Conservation (phyloP, 495 filamentous ascomycete genomes). For the Trichoderma orchidacearum region DNA sequence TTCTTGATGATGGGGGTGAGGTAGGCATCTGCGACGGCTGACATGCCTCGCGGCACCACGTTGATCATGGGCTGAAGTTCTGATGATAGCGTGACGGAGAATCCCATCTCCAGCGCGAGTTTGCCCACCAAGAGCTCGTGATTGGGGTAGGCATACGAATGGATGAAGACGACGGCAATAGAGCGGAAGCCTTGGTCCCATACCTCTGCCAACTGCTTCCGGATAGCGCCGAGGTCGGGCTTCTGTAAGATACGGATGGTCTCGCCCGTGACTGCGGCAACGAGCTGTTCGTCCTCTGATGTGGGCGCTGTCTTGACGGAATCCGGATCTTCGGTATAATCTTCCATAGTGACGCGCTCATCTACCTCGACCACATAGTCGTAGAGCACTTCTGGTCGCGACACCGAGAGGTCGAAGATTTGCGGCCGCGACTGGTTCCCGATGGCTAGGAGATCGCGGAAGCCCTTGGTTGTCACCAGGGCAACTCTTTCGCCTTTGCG, state of each 20-base stretch:
- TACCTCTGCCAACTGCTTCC: slow-evolving; percentile 6
- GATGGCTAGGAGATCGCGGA: slow-evolving; percentile 71
- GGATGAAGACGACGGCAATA: slow-evolving; percentile 38
- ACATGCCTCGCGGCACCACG: slow-evolving; percentile 38
- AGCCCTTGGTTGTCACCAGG: slow-evolving; percentile 76
- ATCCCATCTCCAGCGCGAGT: slow-evolving; percentile 33
- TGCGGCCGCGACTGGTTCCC: slow-evolving; percentile 65
- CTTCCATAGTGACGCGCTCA: slow-evolving; percentile 26
- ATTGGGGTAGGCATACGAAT: slow-evolving; percentile 41
- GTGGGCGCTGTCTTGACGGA: slow-evolving; percentile 23
- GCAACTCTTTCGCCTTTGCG: slow-evolving; percentile 77
- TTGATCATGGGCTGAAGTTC: slow-evolving; percentile 54
- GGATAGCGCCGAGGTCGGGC: neutral
- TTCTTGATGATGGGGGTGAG: slow-evolving; percentile 2
- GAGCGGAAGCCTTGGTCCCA: slow-evolving; percentile 31
- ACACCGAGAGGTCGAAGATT: slow-evolving; percentile 63
- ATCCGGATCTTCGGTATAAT: slow-evolving; percentile 58
- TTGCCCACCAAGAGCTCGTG: slow-evolving; percentile 39
- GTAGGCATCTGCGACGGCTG: slow-evolving; percentile 5
- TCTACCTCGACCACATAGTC: slow-evolving; percentile 3
- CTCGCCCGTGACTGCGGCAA: neutral
- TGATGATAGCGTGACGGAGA: slow-evolving; percentile 35
- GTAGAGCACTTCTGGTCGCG: slow-evolving; percentile 52
- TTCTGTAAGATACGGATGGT: neutral
- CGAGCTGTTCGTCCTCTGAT: neutral